Base-by-base conservation (phyloP, 2,329 filamentous ascomycete species). In the Plenodomus tracheiphilus region DNA sequence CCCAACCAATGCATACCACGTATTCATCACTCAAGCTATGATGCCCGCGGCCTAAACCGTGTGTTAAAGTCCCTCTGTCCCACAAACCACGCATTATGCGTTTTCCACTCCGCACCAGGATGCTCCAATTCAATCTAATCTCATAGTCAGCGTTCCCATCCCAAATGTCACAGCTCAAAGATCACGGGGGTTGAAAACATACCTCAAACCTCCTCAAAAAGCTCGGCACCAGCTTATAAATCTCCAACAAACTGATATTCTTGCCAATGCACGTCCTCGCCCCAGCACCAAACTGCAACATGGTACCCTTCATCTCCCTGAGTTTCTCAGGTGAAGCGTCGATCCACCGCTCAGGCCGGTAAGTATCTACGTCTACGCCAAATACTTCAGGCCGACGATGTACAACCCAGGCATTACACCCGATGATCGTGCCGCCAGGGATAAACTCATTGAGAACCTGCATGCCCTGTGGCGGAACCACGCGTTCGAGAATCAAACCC, bases 201-300 rank as follows among this genome's bases (percentile, higher is more conserved):
- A 49, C 47, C 43, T 88, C 83, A 56, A 89, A 89, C 51, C 82
- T 76, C 65, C 85, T 74, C 69, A 89, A 66, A 62, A 89, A 73
- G 78, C 75, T 78, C 17, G 77, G 77, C 30, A 80, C 75, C 10
- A 80, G 58, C 66, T 80, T 80, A 54, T 79, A 79, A 7, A 80
- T 75, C 64, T 80, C 78, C 51, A 79, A 48, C 52, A 79, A 49
- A 38, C 71, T 74, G 41, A 80, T 76, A 51, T 79, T 79, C 71
- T 77, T 79, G 2, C 87, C 87, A 41, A 82, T 78, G 59, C 87
- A 90, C 1, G 87, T 89, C 60, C 86, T 74, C 10, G 82, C 81
- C 0, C 87, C 87, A 71, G 86, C 86, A 1, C 87, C 87, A 68
- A 90, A 90, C 58, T 89, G 85, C 66, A 88, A 77, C 84, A 88